Conservation (phyloP, 306 rosid genomes). For the Prunus mongolica region DNA sequence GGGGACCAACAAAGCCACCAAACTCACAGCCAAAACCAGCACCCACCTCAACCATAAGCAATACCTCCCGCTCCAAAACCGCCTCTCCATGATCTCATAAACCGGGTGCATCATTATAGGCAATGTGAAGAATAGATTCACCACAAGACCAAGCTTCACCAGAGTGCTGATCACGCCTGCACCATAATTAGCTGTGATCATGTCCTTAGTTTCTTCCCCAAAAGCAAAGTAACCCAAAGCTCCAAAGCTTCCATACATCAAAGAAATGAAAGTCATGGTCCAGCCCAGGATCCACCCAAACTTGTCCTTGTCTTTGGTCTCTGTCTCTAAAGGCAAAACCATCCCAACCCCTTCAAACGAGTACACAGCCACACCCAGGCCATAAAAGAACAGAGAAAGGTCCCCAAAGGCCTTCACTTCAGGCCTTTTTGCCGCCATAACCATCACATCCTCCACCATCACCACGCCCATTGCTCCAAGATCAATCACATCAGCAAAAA, state of each 20-base stretch:
- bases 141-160: conserved; percentile 49
- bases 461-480: conserved; percentile 54
- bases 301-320: conserved; percentile 44
- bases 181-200: conserved; percentile 47
- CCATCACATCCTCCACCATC: conserved; percentile 30
- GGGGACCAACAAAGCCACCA: conserved; percentile 47
- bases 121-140: conserved; percentile 54
- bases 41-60: conserved; percentile 53
- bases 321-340: conserved; percentile 56
- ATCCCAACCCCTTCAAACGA: conserved; percentile 55
- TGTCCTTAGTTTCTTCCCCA: conserved; percentile 46
- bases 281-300: conserved; percentile 37
- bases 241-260: conserved; percentile 44
- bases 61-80: conserved; percentile 42
- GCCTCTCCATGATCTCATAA: conserved; percentile 47
- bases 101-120: conserved; percentile 70
- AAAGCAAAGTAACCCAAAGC: conserved; percentile 53
- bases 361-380: conserved; percentile 50
- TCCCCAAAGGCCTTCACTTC: conserved; percentile 35
- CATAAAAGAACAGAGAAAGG: conserved; percentile 42
- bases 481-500: conserved; percentile 52
- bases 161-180: conserved; percentile 35
- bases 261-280: conserved; percentile 38
- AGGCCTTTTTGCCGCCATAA: conserved; percentile 13
- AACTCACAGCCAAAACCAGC: conserved; percentile 35